phyloP scores from a whole-genome alignment of 2,329 filamentous ascomycete genomes.

The Phyllosticta capitalensis region DNA sequence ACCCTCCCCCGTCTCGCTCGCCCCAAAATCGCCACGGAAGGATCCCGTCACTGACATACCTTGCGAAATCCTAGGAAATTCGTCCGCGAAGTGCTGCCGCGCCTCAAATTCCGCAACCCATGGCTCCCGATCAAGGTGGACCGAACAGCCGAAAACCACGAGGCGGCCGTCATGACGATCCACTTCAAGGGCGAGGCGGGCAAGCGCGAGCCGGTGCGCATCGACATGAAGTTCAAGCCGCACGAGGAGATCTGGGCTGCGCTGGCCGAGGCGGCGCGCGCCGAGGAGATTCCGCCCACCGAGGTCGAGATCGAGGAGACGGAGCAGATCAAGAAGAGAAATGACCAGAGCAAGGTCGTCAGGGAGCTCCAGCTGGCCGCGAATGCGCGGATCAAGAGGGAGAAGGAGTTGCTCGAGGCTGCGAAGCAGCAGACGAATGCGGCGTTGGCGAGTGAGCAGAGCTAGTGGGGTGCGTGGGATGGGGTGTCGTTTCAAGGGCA shows the following conservation, averaged over 20 bases:
- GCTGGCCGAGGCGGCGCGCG: slow-evolving; percentile 54
- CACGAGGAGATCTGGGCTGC: slow-evolving; percentile 54
- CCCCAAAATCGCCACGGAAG: slow-evolving; percentile 17
- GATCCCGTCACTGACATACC: slow-evolving; percentile 4
- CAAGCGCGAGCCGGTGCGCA: slow-evolving; percentile 28
- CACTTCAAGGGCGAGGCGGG: slow-evolving; percentile 36
- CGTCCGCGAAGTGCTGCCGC: slow-evolving; percentile 72
- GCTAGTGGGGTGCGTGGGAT: background rate
- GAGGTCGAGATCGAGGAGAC: slow-evolving; percentile 51
- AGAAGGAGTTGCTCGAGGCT: slow-evolving; percentile 47
- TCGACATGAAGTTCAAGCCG: slow-evolving; percentile 52
- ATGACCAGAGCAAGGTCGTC: slow-evolving; percentile 44
- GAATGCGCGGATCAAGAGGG: slow-evolving; percentile 49
- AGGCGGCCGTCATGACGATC: slow-evolving; percentile 54
- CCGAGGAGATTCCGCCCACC: slow-evolving; percentile 47
- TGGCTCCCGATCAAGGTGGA: slow-evolving; percentile 72
- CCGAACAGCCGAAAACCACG: slow-evolving; percentile 46
- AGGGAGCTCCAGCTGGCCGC: slow-evolving; percentile 44
- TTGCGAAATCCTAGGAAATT: slow-evolving; percentile 56
- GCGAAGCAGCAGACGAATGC: slow-evolving; percentile 2
- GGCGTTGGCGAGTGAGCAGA: background rate
- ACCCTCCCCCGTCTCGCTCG: background rate
- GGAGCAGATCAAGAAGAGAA: slow-evolving; percentile 46
- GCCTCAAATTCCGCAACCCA: slow-evolving; percentile 93
- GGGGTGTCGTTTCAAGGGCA: background rate